These are phyloP conservation scores for Whalleya microplaca DNA, from an alignment of 2,329 filamentous ascomycete genomes.

Conservation along the genomic window DNA sequence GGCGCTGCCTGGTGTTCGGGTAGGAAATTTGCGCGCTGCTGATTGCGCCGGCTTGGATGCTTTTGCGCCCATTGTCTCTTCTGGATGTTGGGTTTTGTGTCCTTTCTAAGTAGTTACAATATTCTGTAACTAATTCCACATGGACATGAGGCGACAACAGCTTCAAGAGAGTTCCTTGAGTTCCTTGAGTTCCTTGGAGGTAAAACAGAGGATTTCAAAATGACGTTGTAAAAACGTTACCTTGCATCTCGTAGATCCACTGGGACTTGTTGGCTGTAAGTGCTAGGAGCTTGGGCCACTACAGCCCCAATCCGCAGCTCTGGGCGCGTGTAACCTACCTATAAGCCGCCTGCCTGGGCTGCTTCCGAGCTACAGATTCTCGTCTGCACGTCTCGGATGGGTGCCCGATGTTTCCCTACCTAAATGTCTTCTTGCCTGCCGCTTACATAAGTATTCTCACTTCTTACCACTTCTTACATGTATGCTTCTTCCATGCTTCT, in stretches of 20 bases:
- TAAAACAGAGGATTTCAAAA: constrained; percentile 5
- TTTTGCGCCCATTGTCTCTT: constrained; percentile 47
- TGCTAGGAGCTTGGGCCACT: neutral
- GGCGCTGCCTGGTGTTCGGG: constrained; percentile 39
- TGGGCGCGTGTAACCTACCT: too few species aligned
- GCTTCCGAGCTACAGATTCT: too few species aligned
- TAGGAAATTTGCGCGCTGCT: constrained; percentile 49
- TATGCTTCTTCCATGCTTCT: neutral
- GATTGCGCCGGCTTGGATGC: constrained; percentile 50
- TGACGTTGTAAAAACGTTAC: constrained; percentile 28
- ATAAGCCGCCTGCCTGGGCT: too few species aligned
- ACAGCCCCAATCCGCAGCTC: neutral
- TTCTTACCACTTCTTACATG: neutral
- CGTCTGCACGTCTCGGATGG: neutral
- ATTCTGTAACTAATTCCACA: too few species aligned
- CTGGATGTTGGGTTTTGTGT: neutral
- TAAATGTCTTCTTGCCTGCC: neutral
- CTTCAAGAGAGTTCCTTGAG: neutral
- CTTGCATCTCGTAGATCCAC: neutral
- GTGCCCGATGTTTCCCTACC: neutral
- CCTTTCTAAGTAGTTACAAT: too few species aligned
- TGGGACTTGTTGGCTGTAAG: neutral
- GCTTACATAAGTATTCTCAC: neutral
- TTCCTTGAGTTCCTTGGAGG: neutral
- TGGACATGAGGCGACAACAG: too few species aligned